Evolutionary conservation across 495 filamentous ascomycete genomes (phyloP), one percentile per base, ranked within the genome.

Genomic region (Penicillium odoratum): DNA sequence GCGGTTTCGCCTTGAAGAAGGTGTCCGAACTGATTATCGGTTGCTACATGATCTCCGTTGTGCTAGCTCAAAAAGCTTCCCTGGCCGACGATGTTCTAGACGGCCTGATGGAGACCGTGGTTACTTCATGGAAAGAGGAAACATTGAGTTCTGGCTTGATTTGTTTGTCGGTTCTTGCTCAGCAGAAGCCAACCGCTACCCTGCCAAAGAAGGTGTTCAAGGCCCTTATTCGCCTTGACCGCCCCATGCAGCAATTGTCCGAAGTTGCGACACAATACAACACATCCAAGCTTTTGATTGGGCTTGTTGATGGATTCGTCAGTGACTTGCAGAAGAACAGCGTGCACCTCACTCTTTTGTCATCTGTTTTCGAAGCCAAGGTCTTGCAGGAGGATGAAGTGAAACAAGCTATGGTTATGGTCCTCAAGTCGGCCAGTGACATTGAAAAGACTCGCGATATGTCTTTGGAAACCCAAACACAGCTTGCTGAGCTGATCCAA

Each of bases 41-140:
- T 21, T 91, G 86, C 64, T 97, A 96, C 67, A 96, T 96, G 91
- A 83, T 97, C 28, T 79, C 91, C 26, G 86, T 90, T 0, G 83
- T 97, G 52, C 76, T 98, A 51, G 92, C 87, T 8, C 86, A 90
- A 21, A 98, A 96, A 69, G 84, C 86, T 8, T 76, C 78, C 25
- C 79, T 97, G 15, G 81, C 87, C 28, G 91, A 97, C 60, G 82
- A 81, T 48, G 81, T 91, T 4, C 71, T 97, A 28, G 78, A 85
- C 54, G 85, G 84, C 5, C 76, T 98, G 60, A 97, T 98, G 93
- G 88, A 93, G 61, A 88, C 90, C 46, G 80, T 97, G 21, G 87
- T 87, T 10, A 74, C 73, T 25, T 88, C 88, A 7, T 96, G 89
- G 88, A 86, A 83, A 1, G 64, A 75, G 26, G 89, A 90, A 46